Evolutionary conservation across 257 asterid species (phyloP).

Genomic region (Nicotiana knightiana): DNA sequence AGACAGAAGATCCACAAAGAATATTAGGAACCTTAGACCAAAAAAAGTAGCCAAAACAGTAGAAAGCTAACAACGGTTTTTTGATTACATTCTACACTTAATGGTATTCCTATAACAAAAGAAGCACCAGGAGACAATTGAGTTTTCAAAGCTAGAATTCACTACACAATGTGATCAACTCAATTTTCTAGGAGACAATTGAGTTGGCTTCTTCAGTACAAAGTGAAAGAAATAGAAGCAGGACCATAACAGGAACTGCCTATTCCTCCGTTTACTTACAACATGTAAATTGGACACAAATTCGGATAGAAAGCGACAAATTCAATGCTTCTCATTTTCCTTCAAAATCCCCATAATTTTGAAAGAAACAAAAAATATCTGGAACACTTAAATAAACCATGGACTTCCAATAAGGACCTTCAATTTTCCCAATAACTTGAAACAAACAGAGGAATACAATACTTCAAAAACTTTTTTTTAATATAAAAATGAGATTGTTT

Average conservation of each 20-base stretch:
- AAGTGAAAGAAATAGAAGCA: background rate
- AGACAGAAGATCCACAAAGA: too few species aligned
- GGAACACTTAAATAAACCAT: background rate
- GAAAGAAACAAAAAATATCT: background rate
- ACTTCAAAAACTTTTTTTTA: rapidly evolving
- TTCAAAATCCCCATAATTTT: background rate
- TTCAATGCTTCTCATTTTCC: background rate
- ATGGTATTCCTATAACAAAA: too few species aligned
- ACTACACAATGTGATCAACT: background rate
- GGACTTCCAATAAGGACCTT: background rate
- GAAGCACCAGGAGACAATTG: background rate
- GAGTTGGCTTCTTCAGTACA: background rate
- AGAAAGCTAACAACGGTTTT: too few species aligned
- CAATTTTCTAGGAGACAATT: background rate
- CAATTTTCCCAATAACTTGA: background rate
- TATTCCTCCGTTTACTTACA: background rate
- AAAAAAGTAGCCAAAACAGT: too few species aligned
- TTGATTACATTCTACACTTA: too few species aligned
- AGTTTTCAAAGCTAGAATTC: background rate
- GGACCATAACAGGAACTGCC: background rate
- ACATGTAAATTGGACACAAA: too few species aligned
- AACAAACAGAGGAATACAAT: background rate
- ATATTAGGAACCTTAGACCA: too few species aligned
- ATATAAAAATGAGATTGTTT: background rate
- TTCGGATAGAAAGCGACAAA: background rate